phyloP scores from a whole-genome alignment of 2,329 filamentous ascomycete genomes.

The Teratosphaeria destructans region DNA sequence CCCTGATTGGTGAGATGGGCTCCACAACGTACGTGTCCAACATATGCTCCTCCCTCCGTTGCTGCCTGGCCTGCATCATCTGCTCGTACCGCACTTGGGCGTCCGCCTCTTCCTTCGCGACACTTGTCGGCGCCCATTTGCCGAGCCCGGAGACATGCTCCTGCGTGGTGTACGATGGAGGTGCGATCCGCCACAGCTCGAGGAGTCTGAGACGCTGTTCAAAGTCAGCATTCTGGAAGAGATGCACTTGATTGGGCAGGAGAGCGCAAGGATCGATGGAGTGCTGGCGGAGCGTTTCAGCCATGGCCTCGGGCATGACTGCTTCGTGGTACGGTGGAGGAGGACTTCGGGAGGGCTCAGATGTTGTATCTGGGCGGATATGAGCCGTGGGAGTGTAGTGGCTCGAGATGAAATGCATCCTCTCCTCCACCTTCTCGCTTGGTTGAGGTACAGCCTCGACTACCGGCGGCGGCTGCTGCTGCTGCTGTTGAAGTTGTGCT shows the following conservation, averaged over 20 bases:
- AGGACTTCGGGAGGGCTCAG: conserved; percentile 22
- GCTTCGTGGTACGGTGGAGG: conserved; percentile 22
- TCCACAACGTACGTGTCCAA: conserved; percentile 15
- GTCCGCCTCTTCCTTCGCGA: conserved; percentile 45
- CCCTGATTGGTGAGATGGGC: conserved; percentile 17
- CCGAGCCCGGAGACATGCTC: conserved; percentile 30
- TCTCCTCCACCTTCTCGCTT: conserved; percentile 11
- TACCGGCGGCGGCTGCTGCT: conserved; percentile 12
- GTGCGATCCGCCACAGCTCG: conserved; percentile 76
- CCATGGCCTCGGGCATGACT: conserved; percentile 19
- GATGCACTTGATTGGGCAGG: conserved; percentile 62
- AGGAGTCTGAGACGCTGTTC: conserved; percentile 65
- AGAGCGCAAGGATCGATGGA: conserved; percentile 61
- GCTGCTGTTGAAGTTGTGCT: conserved; percentile 12
- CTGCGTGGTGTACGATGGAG: conserved; percentile 45
- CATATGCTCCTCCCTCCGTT: conserved; percentile 13
- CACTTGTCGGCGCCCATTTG: conserved; percentile 48
- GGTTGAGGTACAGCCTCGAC: not conserved
- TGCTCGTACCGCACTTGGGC: conserved; percentile 52
- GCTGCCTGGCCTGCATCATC: conserved; percentile 16
- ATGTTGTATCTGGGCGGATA: conserved; percentile 35
- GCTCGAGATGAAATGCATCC: conserved; percentile 64
- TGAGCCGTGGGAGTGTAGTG: conserved; percentile 80
- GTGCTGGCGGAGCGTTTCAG: conserved; percentile 48
- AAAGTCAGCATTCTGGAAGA: conserved; percentile 66